Base-by-base conservation (phyloP, 148 eudicot species). In the Fagopyrum homotropicum region DNA sequence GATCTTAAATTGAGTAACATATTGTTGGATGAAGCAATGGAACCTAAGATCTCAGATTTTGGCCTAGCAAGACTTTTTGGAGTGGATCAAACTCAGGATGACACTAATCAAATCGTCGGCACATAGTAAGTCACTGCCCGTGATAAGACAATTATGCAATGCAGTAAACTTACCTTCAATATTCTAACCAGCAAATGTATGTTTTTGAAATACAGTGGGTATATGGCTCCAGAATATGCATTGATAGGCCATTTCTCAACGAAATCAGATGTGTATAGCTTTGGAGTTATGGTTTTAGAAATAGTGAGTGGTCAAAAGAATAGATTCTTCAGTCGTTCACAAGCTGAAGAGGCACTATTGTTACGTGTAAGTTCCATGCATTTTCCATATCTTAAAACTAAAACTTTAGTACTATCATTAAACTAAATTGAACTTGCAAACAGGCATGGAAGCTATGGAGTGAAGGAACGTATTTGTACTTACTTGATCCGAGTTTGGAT, bases 211-310 rank as follows among this genome's bases (percentile, higher is more conserved):
- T 71, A 15, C 29, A 71, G 73, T 47, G 73, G 73, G 35, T 71
- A 71, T 71, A 71, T 71, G 73, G 55, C 73, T 22, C 73, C 73
- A 46, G 73, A 71, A 19, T 71, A 71, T 10, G 73, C 73, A 71
- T 7, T 71, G 73, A 49, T 30, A 47, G 73, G 73, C 30, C 73
- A 71, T 49, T 71, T 71, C 46, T 71, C 73, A 4, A 71, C 55
- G 17, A 71, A 71, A 49, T 71, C 55, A 8, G 73, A 71, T 2
- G 73, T 71, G 14, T 71, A 71, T 12, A 71, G 73, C 55, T 71
- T 71, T 10, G 73, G 73, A 49, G 54, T 71, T 49, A 71, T 71
- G 47, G 46, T 71, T 71, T 26, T 71, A 7, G 73, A 71, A 12
- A 45, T 71, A 71, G 73, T 71, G 54, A 71, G 73, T 46, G 73